These are phyloP conservation scores for Sclerotinia spermophila DNA, from an alignment of 2,329 filamentous ascomycete species.

Conservation along the genomic window DNA sequence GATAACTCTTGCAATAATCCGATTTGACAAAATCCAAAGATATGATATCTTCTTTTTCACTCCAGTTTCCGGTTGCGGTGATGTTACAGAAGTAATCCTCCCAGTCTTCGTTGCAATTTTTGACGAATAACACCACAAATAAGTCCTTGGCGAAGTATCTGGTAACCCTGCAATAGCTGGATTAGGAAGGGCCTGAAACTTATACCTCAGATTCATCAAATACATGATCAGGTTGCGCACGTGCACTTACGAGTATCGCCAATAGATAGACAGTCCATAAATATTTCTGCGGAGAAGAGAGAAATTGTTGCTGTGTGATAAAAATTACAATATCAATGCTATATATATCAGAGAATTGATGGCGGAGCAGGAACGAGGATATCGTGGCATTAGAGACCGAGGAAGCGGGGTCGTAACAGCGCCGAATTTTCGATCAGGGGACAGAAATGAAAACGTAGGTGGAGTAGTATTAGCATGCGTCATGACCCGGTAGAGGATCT, in stretches of 20 bases:
- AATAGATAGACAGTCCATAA: neutral
- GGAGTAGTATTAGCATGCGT: neutral
- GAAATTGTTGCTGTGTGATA: too few species aligned
- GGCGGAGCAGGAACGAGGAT: too few species aligned
- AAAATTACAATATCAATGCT: too few species aligned
- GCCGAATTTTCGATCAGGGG: neutral
- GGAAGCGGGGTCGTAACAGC: neutral
- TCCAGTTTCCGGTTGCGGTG: neutral
- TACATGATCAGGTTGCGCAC: too few species aligned
- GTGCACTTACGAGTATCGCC: too few species aligned
- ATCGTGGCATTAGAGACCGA: neutral
- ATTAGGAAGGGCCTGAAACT: neutral
- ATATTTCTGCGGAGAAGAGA: neutral
- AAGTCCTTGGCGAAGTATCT: rapidly evolving
- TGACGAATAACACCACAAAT: neutral
- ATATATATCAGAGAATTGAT: too few species aligned
- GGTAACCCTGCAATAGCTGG: rapidly evolving
- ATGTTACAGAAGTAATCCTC: neutral
- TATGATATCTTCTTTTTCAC: too few species aligned
- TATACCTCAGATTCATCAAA: rapidly evolving
- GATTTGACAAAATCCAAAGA: neutral
- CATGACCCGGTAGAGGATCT: neutral
- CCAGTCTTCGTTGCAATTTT: neutral
- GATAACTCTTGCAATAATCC: rapidly evolving
- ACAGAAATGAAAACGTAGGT: neutral